phyloP scores from a whole-genome alignment of 768 basidiomycete species.

The Rhodotorula paludigena region DNA sequence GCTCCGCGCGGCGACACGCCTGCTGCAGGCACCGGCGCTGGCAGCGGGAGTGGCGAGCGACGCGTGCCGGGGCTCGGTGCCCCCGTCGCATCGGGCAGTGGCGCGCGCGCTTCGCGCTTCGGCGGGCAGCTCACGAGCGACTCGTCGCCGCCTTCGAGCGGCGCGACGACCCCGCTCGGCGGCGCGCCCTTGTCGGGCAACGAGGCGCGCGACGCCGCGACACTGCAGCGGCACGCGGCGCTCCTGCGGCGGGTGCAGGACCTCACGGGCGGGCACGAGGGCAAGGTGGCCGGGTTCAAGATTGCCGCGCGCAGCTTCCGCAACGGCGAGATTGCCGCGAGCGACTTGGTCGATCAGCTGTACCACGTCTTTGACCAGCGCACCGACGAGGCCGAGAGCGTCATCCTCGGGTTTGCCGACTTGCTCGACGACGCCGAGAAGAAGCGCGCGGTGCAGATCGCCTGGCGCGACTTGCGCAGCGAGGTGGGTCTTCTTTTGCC shows the following conservation, averaged over 20 bases:
- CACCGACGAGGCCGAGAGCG: slow-evolving; percentile 62
- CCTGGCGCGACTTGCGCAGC: slow-evolving; percentile 77
- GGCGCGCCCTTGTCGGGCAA: neutral
- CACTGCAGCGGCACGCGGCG: slow-evolving; percentile 55
- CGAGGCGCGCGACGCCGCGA: neutral
- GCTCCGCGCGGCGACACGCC: neutral
- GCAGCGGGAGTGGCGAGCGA: slow-evolving; percentile 34
- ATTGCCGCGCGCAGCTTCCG: slow-evolving; percentile 64
- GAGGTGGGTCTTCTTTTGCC: slow-evolving; percentile 54
- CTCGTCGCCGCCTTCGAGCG: neutral
- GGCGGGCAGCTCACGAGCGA: slow-evolving; percentile 18
- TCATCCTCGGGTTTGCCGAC: slow-evolving; percentile 67
- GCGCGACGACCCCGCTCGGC: slow-evolving; percentile 6
- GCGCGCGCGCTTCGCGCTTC: neutral
- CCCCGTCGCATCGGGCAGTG: neutral
- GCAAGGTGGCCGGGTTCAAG: slow-evolving; percentile 48
- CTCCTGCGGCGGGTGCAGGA: slow-evolving; percentile 60
- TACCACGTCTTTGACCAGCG: slow-evolving; percentile 68
- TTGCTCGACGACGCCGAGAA: slow-evolving; percentile 79
- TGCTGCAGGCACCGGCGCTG: neutral
- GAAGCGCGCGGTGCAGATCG: slow-evolving; percentile 64
- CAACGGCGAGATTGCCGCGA: slow-evolving; percentile 67
- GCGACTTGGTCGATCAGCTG: slow-evolving; percentile 81
- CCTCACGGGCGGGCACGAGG: slow-evolving; percentile 46
- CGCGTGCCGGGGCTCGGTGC: slow-evolving; percentile 38